phyloP scores from a whole-genome alignment of 2,329 filamentous ascomycete genomes.

The Stagonosporopsis chrysanthemi region DNA sequence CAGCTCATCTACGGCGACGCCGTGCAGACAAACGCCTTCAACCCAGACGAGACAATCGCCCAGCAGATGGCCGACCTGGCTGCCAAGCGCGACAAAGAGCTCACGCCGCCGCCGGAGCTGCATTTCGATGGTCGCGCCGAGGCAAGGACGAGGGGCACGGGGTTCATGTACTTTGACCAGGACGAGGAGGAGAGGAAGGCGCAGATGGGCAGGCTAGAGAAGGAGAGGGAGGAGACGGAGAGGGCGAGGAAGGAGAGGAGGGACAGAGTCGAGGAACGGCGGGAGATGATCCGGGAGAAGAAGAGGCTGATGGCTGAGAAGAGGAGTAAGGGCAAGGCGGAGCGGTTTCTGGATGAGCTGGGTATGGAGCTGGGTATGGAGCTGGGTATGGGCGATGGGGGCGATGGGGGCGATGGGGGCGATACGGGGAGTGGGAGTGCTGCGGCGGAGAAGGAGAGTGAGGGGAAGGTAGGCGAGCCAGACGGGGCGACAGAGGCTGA shows the following conservation, averaged over 20 bases:
- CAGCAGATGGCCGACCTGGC: constrained; percentile 81
- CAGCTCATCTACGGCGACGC: constrained; percentile 85
- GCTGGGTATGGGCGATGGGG: background rate
- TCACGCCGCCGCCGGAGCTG: constrained; percentile 78
- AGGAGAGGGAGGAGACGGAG: constrained; percentile 3
- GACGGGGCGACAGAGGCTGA: background rate
- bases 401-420: background rate
- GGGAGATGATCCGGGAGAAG: constrained; percentile 2
- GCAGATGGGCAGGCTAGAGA: background rate
- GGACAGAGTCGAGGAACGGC: background rate
- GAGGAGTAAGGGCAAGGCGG: constrained; percentile 3
- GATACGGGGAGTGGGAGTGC: background rate
- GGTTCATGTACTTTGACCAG: constrained; percentile 87
- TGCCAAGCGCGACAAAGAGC: constrained; percentile 76
- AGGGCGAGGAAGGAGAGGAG: background rate
- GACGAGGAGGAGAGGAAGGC: constrained; percentile 64
- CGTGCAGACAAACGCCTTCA: constrained; percentile 84
- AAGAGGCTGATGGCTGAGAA: constrained; percentile 1
- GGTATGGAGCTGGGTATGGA: background rate
- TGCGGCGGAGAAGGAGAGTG: background rate
- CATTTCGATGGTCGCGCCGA: constrained; percentile 90
- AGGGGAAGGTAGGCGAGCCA: background rate
- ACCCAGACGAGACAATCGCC: constrained; percentile 69
- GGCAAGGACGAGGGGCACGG: constrained; percentile 85
- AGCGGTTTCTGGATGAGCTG: background rate